These are phyloP conservation scores for Diaporthe sp. DNA, from an alignment of 2,329 filamentous ascomycete genomes.

Conservation along the genomic window DNA sequence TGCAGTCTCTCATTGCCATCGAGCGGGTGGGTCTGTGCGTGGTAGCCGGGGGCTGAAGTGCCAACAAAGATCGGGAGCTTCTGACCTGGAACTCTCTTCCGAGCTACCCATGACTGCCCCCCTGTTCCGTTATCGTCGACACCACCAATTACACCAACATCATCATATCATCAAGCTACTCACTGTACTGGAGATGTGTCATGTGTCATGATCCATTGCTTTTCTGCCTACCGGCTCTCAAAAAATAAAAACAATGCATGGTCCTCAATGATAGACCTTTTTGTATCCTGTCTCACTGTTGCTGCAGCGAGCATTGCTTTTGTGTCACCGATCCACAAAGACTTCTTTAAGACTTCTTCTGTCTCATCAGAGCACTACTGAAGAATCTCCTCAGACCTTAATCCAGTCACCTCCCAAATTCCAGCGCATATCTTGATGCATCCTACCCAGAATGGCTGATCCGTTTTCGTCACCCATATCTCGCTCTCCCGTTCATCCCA, in stretches of 20 bases:
- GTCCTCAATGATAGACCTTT: background rate
- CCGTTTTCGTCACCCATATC: background rate
- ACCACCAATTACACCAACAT: background rate
- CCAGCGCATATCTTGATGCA: background rate
- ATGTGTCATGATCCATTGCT: background rate
- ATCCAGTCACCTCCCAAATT: background rate
- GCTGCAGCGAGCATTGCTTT: background rate
- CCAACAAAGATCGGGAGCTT: slow-evolving; percentile 3
- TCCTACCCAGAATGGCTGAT: background rate
- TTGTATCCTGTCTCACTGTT: background rate
- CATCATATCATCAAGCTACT: background rate
- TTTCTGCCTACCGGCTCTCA: background rate
- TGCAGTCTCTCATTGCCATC: slow-evolving; percentile 6
- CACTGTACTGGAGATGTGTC: background rate
- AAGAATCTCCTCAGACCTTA: background rate
- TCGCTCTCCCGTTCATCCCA: background rate
- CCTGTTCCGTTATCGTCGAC: background rate
- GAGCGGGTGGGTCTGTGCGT: slow-evolving; percentile 21
- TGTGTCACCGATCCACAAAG: background rate
- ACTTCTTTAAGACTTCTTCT: background rate
- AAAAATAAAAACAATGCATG: background rate
- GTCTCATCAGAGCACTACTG: background rate
- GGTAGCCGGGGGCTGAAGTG: background rate
- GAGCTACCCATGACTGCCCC: background rate
- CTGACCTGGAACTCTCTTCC: background rate